phyloP scores from a whole-genome alignment of 129 eudicot genomes.

The Kitagawia praeruptora region DNA sequence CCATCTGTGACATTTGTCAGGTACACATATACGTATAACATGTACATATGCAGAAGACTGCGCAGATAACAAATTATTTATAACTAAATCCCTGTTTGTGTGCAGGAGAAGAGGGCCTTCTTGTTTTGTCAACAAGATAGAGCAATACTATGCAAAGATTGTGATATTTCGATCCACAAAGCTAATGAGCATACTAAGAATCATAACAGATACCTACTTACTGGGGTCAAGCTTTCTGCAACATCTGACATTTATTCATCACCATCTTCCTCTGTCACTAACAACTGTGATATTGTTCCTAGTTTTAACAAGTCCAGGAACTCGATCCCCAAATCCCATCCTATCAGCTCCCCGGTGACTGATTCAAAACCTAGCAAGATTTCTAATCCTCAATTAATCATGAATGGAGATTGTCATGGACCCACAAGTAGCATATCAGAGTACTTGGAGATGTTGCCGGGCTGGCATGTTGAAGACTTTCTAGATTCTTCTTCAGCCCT shows the following conservation, averaged over 20 bases:
- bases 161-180: slow-evolving; percentile 65
- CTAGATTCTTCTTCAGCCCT: slow-evolving; percentile 39
- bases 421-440: slow-evolving; percentile 70
- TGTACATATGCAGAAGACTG: background rate
- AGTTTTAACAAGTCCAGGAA: slow-evolving; percentile 6
- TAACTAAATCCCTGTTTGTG: background rate
- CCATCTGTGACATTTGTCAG: slow-evolving; percentile 68
- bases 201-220: slow-evolving; percentile 66
- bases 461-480: slow-evolving; percentile 90
- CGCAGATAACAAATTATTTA: background rate
- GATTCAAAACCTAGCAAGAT: slow-evolving; percentile 15
- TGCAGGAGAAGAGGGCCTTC: slow-evolving; percentile 55
- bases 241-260: slow-evolving; percentile 16
- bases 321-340: background rate
- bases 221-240: slow-evolving; percentile 65
- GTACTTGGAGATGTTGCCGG: slow-evolving; percentile 84
- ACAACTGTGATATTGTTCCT: slow-evolving; percentile 21
- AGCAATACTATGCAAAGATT: slow-evolving; percentile 63
- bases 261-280: slow-evolving; percentile 15
- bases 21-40: slow-evolving; percentile 11
- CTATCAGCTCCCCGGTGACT: slow-evolving; percentile 8
- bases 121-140: slow-evolving; percentile 74
- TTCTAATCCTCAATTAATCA: background rate
- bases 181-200: slow-evolving; percentile 51
- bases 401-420: slow-evolving; percentile 13